phyloP scores from a whole-genome alignment of 495 filamentous ascomycete species.

The Tuber calosporum region DNA sequence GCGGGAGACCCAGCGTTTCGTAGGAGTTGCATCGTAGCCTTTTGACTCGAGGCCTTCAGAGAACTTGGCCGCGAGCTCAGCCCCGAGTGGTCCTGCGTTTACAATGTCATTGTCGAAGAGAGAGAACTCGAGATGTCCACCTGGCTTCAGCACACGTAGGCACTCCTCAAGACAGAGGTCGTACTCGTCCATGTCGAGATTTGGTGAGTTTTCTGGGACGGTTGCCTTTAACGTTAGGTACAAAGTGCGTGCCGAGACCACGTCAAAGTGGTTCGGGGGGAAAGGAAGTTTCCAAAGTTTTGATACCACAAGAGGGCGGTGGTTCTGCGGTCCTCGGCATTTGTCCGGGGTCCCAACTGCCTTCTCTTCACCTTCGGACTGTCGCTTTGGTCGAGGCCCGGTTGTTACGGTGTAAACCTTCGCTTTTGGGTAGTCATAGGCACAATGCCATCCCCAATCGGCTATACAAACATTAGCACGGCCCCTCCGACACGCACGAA shows the following conservation, averaged over 20 bases:
- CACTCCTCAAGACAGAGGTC: conserved; percentile 78
- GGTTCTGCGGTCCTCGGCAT: conserved; percentile 70
- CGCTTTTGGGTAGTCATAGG: conserved; percentile 71
- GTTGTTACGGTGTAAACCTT: conserved; percentile 80
- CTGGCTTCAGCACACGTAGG: conserved; percentile 82
- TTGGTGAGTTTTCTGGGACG: conserved; percentile 41
- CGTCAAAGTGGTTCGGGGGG: conserved; percentile 78
- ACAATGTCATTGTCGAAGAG: conserved; percentile 83
- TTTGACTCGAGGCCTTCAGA: conserved; percentile 76
- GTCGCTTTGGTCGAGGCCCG: conserved; percentile 52
- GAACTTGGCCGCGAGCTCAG: conserved; percentile 81
- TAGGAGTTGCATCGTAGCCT: conserved; percentile 79
- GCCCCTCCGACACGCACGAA: background rate
- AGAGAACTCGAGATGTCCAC: conserved; percentile 83
- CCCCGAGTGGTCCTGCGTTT: conserved; percentile 66
- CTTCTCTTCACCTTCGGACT: conserved; percentile 16
- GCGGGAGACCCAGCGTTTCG: conserved; percentile 66
- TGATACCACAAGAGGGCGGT: conserved; percentile 67
- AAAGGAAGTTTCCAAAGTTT: conserved; percentile 78
- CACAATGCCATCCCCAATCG: conserved; percentile 93
- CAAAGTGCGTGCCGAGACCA: conserved; percentile 83
- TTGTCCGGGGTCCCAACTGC: conserved; percentile 23
- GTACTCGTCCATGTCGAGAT: conserved; percentile 61
- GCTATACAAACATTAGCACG: conserved; percentile 33
- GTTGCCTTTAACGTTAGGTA: conserved; percentile 70